A percentile compares a stretch with the other conserved stretches of the same genome.
Evolutionary conservation across 805 yeast species (phyloP).

Genomic region (Blastobotrys americana): DNA sequence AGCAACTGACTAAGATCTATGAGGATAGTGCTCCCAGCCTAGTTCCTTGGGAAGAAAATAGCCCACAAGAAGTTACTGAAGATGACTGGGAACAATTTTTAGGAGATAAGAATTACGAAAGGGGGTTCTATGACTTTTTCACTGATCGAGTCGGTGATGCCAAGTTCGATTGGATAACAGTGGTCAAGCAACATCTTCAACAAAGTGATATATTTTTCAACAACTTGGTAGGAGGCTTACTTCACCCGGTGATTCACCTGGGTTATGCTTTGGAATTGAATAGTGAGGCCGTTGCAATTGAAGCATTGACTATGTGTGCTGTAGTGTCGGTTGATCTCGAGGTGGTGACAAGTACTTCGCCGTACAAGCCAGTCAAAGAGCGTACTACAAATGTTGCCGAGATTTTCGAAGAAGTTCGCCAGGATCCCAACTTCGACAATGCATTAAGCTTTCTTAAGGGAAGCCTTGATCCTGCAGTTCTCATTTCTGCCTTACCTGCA

Average conservation of each 20-base stretch:
- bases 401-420: conserved; percentile 17
- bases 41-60: conserved; percentile 33
- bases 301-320: conserved; percentile 30
- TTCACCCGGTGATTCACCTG: conserved; percentile 31
- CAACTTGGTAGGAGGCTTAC: conserved; percentile 22
- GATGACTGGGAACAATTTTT: conserved; percentile 28
- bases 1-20: conserved; percentile 25
- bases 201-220: conserved; percentile 15
- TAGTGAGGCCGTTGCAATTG: conserved; percentile 30
- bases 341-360: neutral
- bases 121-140: conserved; percentile 34
- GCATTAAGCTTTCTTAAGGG: neutral
- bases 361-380: conserved; percentile 1
- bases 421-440: conserved; percentile 16
- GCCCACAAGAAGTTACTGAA: conserved; percentile 33
- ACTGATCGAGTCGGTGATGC: conserved; percentile 32
- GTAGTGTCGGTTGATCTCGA: conserved; percentile 13
- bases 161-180: conserved; percentile 28
- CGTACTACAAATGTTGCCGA: conserved; percentile 16
- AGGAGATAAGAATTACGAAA: conserved; percentile 29
- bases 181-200: conserved; percentile 14
- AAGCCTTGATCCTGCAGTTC: conserved; percentile 6
- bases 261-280: conserved; percentile 33
- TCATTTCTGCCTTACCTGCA: conserved; percentile 12
- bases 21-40: conserved; percentile 23